Percentiles rank a stretch among this genome's conserved stretches.
phyloP scores from a whole-genome alignment of 1,284 basidiomycete genomes.

The Somion occarium region DNA sequence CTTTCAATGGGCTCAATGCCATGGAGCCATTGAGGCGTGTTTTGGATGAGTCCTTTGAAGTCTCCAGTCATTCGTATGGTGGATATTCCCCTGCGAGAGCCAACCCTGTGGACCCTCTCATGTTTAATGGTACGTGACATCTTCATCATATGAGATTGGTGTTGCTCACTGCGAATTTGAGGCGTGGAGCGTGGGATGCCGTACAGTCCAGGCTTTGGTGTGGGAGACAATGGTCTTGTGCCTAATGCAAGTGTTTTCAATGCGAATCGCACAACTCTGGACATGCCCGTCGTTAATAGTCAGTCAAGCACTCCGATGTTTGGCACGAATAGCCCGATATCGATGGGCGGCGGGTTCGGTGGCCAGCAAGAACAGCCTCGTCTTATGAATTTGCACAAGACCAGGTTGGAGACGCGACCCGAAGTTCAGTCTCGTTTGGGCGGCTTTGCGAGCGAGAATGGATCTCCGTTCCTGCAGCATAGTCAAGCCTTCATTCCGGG shows the following conservation, averaged over 20 bases:
- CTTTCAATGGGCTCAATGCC: slow-evolving; percentile 14
- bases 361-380: slow-evolving; percentile 2
- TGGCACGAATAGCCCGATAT: background rate
- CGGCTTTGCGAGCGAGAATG: slow-evolving; percentile 6
- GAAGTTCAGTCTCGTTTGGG: background rate
- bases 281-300: background rate
- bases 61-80: slow-evolving; percentile 11
- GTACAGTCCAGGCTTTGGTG: background rate
- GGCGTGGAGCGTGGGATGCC: background rate
- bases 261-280: background rate
- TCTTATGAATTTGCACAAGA: background rate
- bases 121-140: slow-evolving; percentile 31
- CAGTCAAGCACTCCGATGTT: background rate
- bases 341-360: background rate
- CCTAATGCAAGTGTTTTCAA: background rate
- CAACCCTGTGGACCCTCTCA: slow-evolving; percentile 39
- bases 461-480: slow-evolving; percentile 23
- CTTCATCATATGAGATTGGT: background rate
- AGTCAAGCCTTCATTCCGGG: slow-evolving; percentile 26
- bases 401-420: background rate
- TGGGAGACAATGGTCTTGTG: no score
- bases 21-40: slow-evolving; percentile 17
- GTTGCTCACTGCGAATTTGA: background rate
- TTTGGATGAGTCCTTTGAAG: slow-evolving; percentile 19
- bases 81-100: slow-evolving; percentile 26